Conservation (phyloP, 2,329 filamentous ascomycete species). For the Hypoxylon sp. region DNA sequence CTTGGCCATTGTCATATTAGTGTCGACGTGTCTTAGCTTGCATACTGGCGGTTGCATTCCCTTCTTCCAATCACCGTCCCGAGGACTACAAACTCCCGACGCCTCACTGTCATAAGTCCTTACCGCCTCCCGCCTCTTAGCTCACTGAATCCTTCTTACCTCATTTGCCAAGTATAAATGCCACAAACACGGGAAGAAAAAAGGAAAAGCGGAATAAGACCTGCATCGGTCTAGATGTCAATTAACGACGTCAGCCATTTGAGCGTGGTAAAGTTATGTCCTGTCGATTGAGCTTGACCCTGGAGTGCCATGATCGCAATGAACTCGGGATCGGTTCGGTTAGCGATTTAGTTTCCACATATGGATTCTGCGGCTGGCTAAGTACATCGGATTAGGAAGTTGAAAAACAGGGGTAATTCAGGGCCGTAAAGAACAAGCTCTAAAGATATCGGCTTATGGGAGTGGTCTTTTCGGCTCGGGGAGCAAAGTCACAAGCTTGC, state of each 20-base stretch:
- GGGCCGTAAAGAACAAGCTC: conserved; percentile 3
- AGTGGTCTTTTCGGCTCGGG: conserved; percentile 13
- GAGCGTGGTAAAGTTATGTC: neutral
- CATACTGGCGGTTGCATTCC: conserved; percentile 1
- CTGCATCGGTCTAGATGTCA: neutral
- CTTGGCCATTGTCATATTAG: conserved; percentile 8
- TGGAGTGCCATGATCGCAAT: conserved; percentile 1
- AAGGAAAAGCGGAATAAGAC: conserved; percentile 8
- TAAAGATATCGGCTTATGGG: conserved; percentile 14
- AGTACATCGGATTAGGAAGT: conserved; percentile 14
- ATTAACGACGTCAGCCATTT: neutral
- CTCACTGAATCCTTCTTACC: neutral
- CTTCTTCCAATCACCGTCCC: conserved; percentile 13
- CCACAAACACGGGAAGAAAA: conserved; percentile 21
- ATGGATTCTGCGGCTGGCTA: neutral
- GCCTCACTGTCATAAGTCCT: conserved; percentile 9
- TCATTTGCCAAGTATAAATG: conserved; percentile 12
- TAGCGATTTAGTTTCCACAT: conserved; percentile 1
- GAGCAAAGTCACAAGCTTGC: conserved; percentile 13
- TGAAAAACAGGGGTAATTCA: conserved; percentile 14
- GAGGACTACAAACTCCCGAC: conserved; percentile 4
- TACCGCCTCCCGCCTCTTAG: conserved; percentile 3
- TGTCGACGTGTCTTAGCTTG: conserved; percentile 25
- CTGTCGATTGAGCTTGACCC: neutral
- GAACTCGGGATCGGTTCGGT: neutral